Base-by-base conservation (phyloP, 768 basidiomycete genomes). In the Naganishia vishniacii region DNA sequence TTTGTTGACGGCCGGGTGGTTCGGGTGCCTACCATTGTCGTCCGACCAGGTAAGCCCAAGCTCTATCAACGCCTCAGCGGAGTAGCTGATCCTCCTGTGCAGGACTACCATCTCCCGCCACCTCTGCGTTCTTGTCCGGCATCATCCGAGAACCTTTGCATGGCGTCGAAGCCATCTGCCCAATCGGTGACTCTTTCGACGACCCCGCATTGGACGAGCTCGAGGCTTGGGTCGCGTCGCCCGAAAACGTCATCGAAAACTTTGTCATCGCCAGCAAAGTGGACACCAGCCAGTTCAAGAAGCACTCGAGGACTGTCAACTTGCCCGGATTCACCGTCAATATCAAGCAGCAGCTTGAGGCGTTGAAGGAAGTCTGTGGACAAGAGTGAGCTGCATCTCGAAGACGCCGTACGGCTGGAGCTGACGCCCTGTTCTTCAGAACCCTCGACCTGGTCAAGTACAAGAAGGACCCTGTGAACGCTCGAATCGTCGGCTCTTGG, bases 111-210 rank as follows among this genome's bases (percentile, higher is more conserved):
- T 78, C 83, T 3, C 80, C 80, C 3, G 84, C 84, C 0, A 81
- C 83, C 2, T 83, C 82, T 13, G 78, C 82, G 0, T 84, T 84
- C 75, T 80, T 85, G 62, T 84, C 83, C 15, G 82, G 83, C 80
- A 73, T 85, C 70, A 82, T 84, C 65, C 80, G 84, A 9, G 84
- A 85, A 71, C 83, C 84, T 0, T 76, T 86, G 4, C 80, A 83
- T 61, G 83, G 83, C 44, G 64, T 79, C 25, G 72, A 79, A 65
- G 75, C 81, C 23, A 75, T 80, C 48, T 85, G 84, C 71, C 84
- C 84, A 20, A 81, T 85, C 53, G 75, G 75, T 9, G 65, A 70
- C 62, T 59, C 69, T 37, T 62, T 73, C 32, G 72, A 77, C 32
- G 69, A 68, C 11, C 69, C 69, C 28, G 73, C 73, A 34, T 66